phyloP scores from a whole-genome alignment of 1,139 yeast species.

The Sugiyamaella neomexicana region DNA sequence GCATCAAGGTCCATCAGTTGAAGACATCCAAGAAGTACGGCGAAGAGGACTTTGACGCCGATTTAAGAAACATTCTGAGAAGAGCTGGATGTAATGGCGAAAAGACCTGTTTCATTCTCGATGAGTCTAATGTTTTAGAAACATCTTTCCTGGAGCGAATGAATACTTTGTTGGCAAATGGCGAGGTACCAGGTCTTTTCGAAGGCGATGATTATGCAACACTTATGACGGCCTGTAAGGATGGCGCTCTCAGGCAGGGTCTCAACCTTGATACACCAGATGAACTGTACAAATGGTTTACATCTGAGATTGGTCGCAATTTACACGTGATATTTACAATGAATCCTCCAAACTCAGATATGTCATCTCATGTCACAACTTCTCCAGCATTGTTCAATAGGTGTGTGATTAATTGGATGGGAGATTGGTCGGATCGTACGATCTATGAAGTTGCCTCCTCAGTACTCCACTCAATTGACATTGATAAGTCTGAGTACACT shows the following conservation, averaged over 20 bases:
- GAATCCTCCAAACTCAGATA: slow-evolving; percentile 51
- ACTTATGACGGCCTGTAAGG: slow-evolving; percentile 58
- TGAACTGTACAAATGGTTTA: slow-evolving; percentile 77
- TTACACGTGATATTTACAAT: slow-evolving; percentile 83
- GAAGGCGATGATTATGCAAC: slow-evolving; percentile 67
- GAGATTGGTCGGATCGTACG: slow-evolving; percentile 66
- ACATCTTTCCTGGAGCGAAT: slow-evolving; percentile 84
- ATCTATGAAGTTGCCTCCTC: slow-evolving; percentile 53
- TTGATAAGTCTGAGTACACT: slow-evolving; percentile 50
- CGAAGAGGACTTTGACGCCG: slow-evolving; percentile 65
- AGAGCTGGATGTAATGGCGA: slow-evolving; percentile 58
- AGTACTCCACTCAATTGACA: slow-evolving; percentile 49
- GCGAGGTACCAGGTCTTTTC: slow-evolving; percentile 89
- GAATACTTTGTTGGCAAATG: slow-evolving; percentile 89
- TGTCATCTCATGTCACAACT: slow-evolving; percentile 52
- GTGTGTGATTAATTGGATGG: slow-evolving; percentile 90
- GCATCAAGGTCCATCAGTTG: slow-evolving; percentile 62
- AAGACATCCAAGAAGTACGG: slow-evolving; percentile 56
- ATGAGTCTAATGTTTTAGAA: slow-evolving; percentile 76
- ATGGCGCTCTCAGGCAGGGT: slow-evolving; percentile 62
- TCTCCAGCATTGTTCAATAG: slow-evolving; percentile 93
- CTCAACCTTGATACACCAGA: slow-evolving; percentile 65
- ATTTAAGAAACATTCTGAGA: slow-evolving; percentile 55
- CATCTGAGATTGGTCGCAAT: slow-evolving; percentile 62
- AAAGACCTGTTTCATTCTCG: slow-evolving; percentile 69